Base-by-base conservation (phyloP, 2,329 filamentous ascomycete species). In the Rutstroemia sydowiana region DNA sequence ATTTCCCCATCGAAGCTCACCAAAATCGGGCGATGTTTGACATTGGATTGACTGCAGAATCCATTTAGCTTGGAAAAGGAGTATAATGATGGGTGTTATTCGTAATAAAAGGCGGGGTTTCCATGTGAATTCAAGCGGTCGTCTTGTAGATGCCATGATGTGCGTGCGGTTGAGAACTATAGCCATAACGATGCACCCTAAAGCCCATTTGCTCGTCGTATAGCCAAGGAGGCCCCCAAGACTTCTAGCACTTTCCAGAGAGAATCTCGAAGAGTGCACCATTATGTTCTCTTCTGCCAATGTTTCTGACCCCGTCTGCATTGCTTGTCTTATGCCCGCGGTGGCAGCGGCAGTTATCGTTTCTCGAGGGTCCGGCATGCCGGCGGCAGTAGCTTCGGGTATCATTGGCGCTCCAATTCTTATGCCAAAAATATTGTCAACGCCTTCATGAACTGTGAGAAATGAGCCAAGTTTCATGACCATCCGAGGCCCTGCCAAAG, bases 221-320 rank as follows among this genome's bases (percentile, higher is more conserved):
- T 97, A 98, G 61, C 83, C 87, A 69, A 97, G 91, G 53, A 97
- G 82, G 55, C 88, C 90, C 41, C 88, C 87, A 40, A 96, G 75
- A 40, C 87, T 89, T 64, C 84, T 81, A 1, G 76, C 73, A 21
- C 79, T 71, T 59, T 84, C 81, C 57, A 81, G 66, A 5, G 79
- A 76, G 56, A 84, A 73, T 30, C 72, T 72, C 6, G 75, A 73
- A 51, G 70, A 64, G 31, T 51, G 52, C 21, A 70, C 67, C 52
- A 74, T 70, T 44, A 71, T 69, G 36, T 71, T 69, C 28, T 69
- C 65, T 21, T 70, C 67, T n/a, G 70, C 48, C 28, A 66, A 52
- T 46, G 60, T 60, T 39, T 61, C 61, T 18, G 59, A 51, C 21
- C 57, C 57, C 1, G 57, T 50, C 43, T 63, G 60, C 53, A 59